Conservation (phyloP, 2,329 filamentous ascomycete genomes). For the Penicillium sp. region DNA sequence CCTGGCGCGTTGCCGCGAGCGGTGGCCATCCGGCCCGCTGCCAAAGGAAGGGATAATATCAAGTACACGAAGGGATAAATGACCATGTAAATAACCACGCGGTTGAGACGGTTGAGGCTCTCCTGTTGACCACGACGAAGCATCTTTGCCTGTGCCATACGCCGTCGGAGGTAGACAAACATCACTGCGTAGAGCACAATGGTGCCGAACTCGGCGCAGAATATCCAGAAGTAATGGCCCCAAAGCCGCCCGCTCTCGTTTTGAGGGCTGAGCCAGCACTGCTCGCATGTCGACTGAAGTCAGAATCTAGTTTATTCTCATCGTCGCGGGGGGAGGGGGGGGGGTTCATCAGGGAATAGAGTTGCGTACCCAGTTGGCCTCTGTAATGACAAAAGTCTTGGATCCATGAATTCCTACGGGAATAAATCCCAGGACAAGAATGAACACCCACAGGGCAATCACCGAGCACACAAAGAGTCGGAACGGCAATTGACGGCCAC, state of each 20-base stretch:
- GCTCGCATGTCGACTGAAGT: neutral
- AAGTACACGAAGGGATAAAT: constrained; percentile 50
- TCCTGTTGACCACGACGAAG: constrained; percentile 30
- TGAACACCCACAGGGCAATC: constrained; percentile 42
- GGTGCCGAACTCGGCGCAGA: constrained; percentile 48
- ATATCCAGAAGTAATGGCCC: constrained; percentile 52
- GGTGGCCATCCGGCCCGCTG: constrained; percentile 40
- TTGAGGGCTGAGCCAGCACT: constrained; percentile 48
- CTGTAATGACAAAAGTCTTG: constrained; percentile 43
- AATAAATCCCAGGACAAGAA: constrained; percentile 43
- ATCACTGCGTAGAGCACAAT: constrained; percentile 45
- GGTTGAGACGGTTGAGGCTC: constrained; percentile 31
- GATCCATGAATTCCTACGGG: constrained; percentile 40
- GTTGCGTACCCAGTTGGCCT: constrained; percentile 42
- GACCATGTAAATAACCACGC: constrained; percentile 42
- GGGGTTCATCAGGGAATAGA: neutral
- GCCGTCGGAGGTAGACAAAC: constrained; percentile 44
- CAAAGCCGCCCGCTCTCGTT: constrained; percentile 44
- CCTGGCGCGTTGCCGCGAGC: constrained; percentile 29
- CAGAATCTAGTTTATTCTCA: no score
- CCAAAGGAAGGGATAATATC: constrained; percentile 57
- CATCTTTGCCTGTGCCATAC: constrained; percentile 33
- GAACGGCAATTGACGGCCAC: constrained; percentile 43
- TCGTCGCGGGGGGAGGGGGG: no score
- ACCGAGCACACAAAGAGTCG: constrained; percentile 41